Evolutionary conservation across 1,284 basidiomycete genomes (phyloP), one percentile per base, ranked within the genome.

Genomic region (Phaffia rhodozyma): DNA sequence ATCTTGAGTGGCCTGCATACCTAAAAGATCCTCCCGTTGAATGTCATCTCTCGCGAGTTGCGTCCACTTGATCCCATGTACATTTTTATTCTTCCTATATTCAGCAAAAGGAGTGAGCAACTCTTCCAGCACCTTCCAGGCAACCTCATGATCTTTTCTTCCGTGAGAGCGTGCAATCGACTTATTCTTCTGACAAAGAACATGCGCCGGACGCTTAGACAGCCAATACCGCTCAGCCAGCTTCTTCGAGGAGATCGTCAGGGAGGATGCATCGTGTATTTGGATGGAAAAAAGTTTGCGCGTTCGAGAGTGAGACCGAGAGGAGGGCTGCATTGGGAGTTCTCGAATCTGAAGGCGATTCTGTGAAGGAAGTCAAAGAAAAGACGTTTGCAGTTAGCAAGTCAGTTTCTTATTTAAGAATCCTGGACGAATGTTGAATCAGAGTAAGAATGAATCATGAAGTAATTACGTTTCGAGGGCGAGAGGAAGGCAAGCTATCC

Each of bases 331-430:
- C 5, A 67, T 58, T 5, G 69, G 65, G 58, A 66, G 68, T 13
- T 59, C 56, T 0, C 66, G 67, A 58, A 72, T 73, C 13, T 68
- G 71, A 20, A 71, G 72, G 18, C 72, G 72, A n/a, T 71, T 69
- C 67, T 75, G 9, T 65, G 63, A 4, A 48, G 13, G 60, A 43
- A 5, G 30, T 43, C 11, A 18, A 6, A 2, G 23, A 34, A 21
- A 43, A 53, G 25, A n/a, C 58, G 47, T 51, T 57, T 50, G 23
- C 27, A 16, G 59, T n/a, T n/a, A n/a, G n/a, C 5, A 43, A 43
- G 2, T 43, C 38, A 43, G 38, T 11, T 7, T 43, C 16, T 43
- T 16, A 16, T 11, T 43, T 32, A 16, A 7, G 16, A 43, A 43
- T 16, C 13, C 38, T 43, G 38, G 16, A 16, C 16, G 38, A 16